Conservation (phyloP, 2,329 filamentous ascomycete genomes). For the Cercospora citrullina region DNA sequence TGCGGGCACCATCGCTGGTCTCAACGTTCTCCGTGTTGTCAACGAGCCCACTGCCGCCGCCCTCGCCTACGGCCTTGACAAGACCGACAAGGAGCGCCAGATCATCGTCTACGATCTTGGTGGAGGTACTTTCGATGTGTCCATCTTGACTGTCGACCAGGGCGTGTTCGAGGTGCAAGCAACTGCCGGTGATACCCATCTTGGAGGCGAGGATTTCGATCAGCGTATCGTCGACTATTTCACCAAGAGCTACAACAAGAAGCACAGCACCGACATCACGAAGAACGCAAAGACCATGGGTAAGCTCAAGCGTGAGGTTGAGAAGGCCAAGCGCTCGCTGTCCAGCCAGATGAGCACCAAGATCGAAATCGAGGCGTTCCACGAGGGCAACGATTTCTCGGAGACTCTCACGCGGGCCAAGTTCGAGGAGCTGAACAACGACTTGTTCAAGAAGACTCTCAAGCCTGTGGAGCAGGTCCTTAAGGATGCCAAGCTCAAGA, state of each 20-base stretch:
- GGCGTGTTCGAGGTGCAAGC: constrained; percentile 99
- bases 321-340: constrained; percentile 98
- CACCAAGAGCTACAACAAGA: constrained; percentile 98
- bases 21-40: constrained; percentile 95
- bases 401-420: constrained; percentile 98
- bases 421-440: constrained; percentile 98
- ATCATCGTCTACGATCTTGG: constrained; percentile 97
- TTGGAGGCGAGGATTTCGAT: constrained; percentile 98
- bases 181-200: constrained; percentile 96
- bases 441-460: constrained; percentile 98
- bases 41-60: constrained; percentile 97
- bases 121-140: constrained; percentile 99
- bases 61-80: constrained; percentile 93
- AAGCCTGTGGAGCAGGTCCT: constrained; percentile 99
- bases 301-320: constrained; percentile 98
- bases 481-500: constrained; percentile 97
- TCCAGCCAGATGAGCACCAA: constrained; percentile 46
- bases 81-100: constrained; percentile 81
- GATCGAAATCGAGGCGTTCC: constrained; percentile 91
- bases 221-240: constrained; percentile 96
- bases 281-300: constrained; percentile 98
- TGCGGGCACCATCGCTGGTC: constrained; percentile 90
- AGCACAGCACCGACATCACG: constrained; percentile 86
- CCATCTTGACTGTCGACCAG: constrained; percentile 93
- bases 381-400: constrained; percentile 95